Base-by-base conservation (phyloP, 306 rosid species). In the Acacia crassicarpa region DNA sequence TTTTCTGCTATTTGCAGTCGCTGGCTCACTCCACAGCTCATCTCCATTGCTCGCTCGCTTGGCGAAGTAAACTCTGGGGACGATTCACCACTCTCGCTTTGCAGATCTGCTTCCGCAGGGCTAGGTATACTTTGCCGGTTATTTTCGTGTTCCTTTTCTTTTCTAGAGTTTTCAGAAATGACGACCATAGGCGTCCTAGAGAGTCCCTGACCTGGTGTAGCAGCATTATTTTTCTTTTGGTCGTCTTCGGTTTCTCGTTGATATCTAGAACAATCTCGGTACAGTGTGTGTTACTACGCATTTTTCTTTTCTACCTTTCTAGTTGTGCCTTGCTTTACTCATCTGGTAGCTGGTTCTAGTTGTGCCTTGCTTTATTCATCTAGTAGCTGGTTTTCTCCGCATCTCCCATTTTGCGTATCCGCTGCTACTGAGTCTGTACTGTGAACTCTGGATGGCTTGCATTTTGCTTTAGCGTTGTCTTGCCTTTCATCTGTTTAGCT, bases 291-390 rank as follows among this genome's bases (percentile, higher is more conserved):
- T 11, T 43, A 7, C 68, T 74, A 51, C 45, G 45, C 40, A 77
- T 76, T 43, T 81, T 79, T 79, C 30, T 65, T 44, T 46, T 71
- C 78, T 71, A 23, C n/a, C 48, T 38, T 20, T 79, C 19, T 46
- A 61, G 12, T 79, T 13, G 56, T 71, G 83, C 67, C 74, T 59
- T 80, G 74, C 86, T 82, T 84, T 48, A 44, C 19, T 83, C 72
- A 80, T 20, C 44, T 56, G 70, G 84, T 79, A 13, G 54, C 72
- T 41, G 81, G 79, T 79, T 82, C 17, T 46, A 61, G 12, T 79
- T 13, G 56, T 71, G 83, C 67, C 74, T 59, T 79, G 74, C 86
- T 82, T 84, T 46, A 44, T 9, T 83, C 72, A 80, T 20, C 44
- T 56, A 74, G 84, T 79, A 13, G 54, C 72, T 41, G 81, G 79